Conservation (phyloP, 306 rosid species). For the Acacia melanoxylon region DNA sequence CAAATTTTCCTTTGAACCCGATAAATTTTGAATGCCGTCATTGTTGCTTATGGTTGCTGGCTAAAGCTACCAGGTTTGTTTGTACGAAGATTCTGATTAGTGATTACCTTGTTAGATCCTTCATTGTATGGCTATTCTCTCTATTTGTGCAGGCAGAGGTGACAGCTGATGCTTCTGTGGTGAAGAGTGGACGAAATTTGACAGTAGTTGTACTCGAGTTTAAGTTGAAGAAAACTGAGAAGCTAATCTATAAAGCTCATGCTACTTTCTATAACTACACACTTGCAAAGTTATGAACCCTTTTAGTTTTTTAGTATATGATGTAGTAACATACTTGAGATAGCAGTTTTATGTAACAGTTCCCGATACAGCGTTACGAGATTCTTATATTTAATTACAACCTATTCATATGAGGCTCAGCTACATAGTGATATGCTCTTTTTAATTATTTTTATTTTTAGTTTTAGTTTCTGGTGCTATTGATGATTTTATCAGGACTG, state of each 20-base stretch:
- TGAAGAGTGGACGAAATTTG: slow-evolving; percentile 77
- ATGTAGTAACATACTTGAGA: background rate
- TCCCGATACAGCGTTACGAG: background rate
- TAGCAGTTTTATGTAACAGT: background rate
- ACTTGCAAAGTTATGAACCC: slow-evolving; percentile 36
- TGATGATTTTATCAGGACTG: background rate
- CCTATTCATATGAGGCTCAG: background rate
- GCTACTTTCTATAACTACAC: slow-evolving; percentile 47
- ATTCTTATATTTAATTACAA: background rate
- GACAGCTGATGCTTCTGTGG: slow-evolving; percentile 56
- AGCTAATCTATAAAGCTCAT: slow-evolving; percentile 46
- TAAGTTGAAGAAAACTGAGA: slow-evolving; percentile 52
- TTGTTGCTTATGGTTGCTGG: slow-evolving; percentile 9
- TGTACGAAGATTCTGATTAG: background rate
- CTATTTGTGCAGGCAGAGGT: slow-evolving; percentile 62
- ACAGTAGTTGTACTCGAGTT: slow-evolving; percentile 61
- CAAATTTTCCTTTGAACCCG: background rate
- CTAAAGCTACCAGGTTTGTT: slow-evolving; percentile 1
- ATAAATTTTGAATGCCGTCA: background rate
- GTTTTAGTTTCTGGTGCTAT: background rate
- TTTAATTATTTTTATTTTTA: background rate
- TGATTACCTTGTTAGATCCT: slow-evolving; percentile 7
- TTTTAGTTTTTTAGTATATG: background rate
- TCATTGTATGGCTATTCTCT: background rate
- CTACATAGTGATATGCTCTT: background rate